Evolutionary conservation across 805 yeast species (phyloP).

Genomic region (Brettanomyces nanus): DNA sequence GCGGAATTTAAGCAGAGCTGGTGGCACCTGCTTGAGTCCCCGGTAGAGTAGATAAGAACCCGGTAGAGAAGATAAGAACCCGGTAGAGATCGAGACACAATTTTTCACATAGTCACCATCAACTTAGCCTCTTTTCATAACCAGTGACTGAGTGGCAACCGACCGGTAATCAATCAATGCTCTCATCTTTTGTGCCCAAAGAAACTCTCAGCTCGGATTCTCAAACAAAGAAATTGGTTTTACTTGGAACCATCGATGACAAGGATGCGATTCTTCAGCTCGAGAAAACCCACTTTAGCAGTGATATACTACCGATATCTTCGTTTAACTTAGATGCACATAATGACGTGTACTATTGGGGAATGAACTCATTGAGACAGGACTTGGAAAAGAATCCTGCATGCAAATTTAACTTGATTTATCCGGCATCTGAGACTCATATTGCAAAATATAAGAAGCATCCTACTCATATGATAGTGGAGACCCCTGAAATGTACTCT

Average conservation of each 20-base stretch:
- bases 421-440: slow-evolving; percentile 86
- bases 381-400: slow-evolving; percentile 42
- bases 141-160: no score
- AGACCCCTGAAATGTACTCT: slow-evolving; percentile 72
- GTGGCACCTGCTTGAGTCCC: no score
- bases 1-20: background rate
- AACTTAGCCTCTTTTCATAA: no score
- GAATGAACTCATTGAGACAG: slow-evolving; percentile 38
- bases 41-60: no score
- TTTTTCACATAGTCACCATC: no score
- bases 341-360: slow-evolving; percentile 88
- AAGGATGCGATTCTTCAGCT: slow-evolving; percentile 60
- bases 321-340: slow-evolving; percentile 36
- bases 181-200: no score
- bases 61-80: no score
- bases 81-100: no score
- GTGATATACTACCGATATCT: slow-evolving; percentile 7
- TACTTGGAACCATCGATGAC: slow-evolving; percentile 59
- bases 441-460: slow-evolving; percentile 67
- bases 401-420: slow-evolving; percentile 68
- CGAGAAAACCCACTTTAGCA: slow-evolving; percentile 62
- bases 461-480: slow-evolving; percentile 52
- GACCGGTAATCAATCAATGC: no score
- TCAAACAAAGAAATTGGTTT: slow-evolving; percentile 52
- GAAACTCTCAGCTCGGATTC: slow-evolving; percentile 52